phyloP scores from a whole-genome alignment of 768 basidiomycete species.

The Hypholoma fasciculare region DNA sequence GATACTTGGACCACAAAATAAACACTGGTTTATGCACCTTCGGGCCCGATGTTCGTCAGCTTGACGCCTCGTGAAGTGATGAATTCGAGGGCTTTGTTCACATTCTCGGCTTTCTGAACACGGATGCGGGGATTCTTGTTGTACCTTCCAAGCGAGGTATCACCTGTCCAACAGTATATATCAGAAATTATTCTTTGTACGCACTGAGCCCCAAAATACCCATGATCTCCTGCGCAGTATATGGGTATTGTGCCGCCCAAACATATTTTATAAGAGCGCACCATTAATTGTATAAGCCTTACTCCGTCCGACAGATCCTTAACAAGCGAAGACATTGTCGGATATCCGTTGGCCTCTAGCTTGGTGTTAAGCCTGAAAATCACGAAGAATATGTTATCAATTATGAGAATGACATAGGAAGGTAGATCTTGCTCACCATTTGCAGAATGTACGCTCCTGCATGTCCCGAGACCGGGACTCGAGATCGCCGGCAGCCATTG shows the following conservation, averaged over 20 bases:
- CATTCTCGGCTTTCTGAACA: slow-evolving; percentile 98
- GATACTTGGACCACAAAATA: not conserved
- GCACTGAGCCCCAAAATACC: slow-evolving; percentile 42
- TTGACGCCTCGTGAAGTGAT: slow-evolving; percentile 93
- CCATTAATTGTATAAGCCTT: slow-evolving; percentile 93
- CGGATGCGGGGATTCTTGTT: slow-evolving; percentile 89
- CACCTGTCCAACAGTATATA: slow-evolving; percentile 46
- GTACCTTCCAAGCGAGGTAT: slow-evolving; percentile 91
- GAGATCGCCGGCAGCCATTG: slow-evolving; percentile 41
- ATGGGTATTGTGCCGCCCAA: slow-evolving; percentile 15
- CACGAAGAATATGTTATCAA: not conserved
- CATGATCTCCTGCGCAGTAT: slow-evolving; percentile 84
- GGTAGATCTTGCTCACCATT: slow-evolving; percentile 58
- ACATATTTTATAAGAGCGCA: slow-evolving; percentile 24
- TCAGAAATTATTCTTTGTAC: not conserved
- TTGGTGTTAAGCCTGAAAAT: slow-evolving; percentile 88
- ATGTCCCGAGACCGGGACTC: slow-evolving; percentile 64
- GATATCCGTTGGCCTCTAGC: slow-evolving; percentile 81
- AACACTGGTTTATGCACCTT: slow-evolving; percentile 53
- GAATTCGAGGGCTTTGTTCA: slow-evolving; percentile 94
- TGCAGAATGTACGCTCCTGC: slow-evolving; percentile 86
- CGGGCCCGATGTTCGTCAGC: slow-evolving; percentile 96
- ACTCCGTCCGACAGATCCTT: slow-evolving; percentile 95
- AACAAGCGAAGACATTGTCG: slow-evolving; percentile 87
- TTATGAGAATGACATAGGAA: not conserved